phyloP scores from a whole-genome alignment of 495 filamentous ascomycete genomes.

The Xylaria intraflava region DNA sequence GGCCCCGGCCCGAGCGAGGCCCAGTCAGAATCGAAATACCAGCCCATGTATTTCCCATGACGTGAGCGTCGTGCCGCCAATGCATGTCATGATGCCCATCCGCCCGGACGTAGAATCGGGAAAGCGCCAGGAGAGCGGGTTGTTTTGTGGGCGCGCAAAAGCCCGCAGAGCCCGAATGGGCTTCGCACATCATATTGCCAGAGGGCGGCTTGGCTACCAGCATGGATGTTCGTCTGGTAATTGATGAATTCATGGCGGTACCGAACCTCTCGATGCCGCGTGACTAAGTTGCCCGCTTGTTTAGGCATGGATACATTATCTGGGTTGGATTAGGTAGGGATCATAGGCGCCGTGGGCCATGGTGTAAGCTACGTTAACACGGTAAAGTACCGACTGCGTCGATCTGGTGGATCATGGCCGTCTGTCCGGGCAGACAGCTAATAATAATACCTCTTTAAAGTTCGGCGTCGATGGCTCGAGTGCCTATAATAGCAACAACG shows the following conservation, averaged over 20 bases:
- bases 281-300: background rate
- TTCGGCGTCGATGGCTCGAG: too few relatives aligned
- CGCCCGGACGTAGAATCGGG: conserved; percentile 33
- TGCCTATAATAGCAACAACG: too few relatives aligned
- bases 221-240: background rate
- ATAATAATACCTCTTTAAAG: too few relatives aligned
- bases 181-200: conserved; percentile 30
- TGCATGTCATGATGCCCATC: conserved; percentile 48
- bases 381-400: too few relatives aligned
- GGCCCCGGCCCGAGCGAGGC: conserved; percentile 46
- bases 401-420: too few relatives aligned
- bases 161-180: conserved; percentile 32
- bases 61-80: conserved; percentile 64
- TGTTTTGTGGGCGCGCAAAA: conserved; percentile 35
- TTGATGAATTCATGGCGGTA: background rate
- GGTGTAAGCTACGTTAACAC: too few relatives aligned
- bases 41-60: conserved; percentile 71
- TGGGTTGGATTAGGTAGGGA: too few relatives aligned
- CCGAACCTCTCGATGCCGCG: background rate
- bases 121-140: conserved; percentile 35
- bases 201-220: conserved; percentile 14
- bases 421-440: too few relatives aligned
- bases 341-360: too few relatives aligned
- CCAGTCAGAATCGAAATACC: conserved; percentile 55
- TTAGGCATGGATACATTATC: too few relatives aligned